Base-by-base conservation (phyloP, 305 asterid species). In the Solanum hybrid region DNA sequence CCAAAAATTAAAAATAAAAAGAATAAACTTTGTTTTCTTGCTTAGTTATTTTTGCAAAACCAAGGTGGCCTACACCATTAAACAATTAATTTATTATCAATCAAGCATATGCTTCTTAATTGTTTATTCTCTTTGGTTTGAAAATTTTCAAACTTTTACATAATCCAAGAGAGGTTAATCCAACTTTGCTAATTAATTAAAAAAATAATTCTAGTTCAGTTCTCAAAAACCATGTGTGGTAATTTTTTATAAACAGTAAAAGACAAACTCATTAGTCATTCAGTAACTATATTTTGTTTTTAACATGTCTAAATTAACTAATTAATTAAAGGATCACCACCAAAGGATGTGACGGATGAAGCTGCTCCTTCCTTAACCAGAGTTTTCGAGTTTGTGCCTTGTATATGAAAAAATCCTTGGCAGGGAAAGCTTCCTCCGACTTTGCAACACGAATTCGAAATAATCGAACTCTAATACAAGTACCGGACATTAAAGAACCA, bases 71-170 rank as follows among this genome's bases (percentile, higher is more conserved):
- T 34, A 75, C 61, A 68, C 81, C 85, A 88, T 89, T 89, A 88
- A 91, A 10, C 88, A 90, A 89, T 65, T 70, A 37, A 8, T 87
- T 31, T 84, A 17, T 51, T 10, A 51, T 9, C 6, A 51, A 84
- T 84, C 88, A 51, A 84, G 77, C 89, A 89, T 88, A 83, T 90
- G 68, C 90, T 65, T 84, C 89, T 89, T 86, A 89, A 89, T 83
- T 91, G n/a, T 91, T 73, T 84, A 84, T 91, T 90, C 79, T 32
- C 81, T 65, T 87, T 10, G 20, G 4, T 87, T 27, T 87, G 81
- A 87, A 87, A 68, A 5, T 15, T 87, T 87, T 65, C 89, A 24
- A 37, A 37, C 81, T 75, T 34, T 87, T 72, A 36, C 88, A 84
- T 57, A 20, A 20, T 51, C 88, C 88, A 84, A 84, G 88, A 84